phyloP scores from a whole-genome alignment of 2,329 filamentous ascomycete species.

The Pseudogymnoascus sp. region DNA sequence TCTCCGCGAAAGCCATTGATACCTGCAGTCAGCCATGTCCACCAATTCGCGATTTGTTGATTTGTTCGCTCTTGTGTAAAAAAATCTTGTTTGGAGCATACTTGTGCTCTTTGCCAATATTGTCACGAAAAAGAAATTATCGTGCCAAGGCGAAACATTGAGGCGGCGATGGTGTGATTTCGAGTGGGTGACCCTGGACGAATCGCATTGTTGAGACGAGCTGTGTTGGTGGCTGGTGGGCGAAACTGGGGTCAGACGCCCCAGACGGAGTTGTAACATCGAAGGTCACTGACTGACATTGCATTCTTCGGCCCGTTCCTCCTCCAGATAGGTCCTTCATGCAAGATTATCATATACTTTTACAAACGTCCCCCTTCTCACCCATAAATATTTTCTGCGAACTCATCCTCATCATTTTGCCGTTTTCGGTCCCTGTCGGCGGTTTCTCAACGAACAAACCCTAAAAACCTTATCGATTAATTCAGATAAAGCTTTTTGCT shows the following conservation, averaged over 20 bases:
- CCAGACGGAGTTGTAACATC: neutral
- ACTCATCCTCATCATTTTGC: neutral
- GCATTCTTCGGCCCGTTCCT: neutral
- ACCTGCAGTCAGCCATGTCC: neutral
- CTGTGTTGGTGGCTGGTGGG: neutral
- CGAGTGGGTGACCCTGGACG: neutral
- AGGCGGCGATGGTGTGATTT: slow-evolving; percentile 8
- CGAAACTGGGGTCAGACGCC: neutral
- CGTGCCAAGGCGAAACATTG: neutral
- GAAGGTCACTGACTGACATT: neutral
- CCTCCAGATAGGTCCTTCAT: neutral
- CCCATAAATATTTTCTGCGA: neutral
- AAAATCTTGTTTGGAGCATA: neutral
- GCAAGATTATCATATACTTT: neutral
- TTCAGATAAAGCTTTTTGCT: slow-evolving; percentile 8
- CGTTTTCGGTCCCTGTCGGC: neutral
- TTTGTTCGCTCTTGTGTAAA: neutral
- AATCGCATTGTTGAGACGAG: slow-evolving; percentile 2
- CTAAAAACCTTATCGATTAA: slow-evolving; percentile 8
- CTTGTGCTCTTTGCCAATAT: neutral
- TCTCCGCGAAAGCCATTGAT: neutral
- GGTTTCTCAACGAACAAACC: slow-evolving; percentile 4
- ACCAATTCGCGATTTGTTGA: neutral
- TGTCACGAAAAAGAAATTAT: slow-evolving; percentile 8
- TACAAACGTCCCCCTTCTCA: neutral